These are phyloP conservation scores for Termitomyces sp. DNA, from an alignment of 768 basidiomycete genomes.

Conservation along the genomic window DNA sequence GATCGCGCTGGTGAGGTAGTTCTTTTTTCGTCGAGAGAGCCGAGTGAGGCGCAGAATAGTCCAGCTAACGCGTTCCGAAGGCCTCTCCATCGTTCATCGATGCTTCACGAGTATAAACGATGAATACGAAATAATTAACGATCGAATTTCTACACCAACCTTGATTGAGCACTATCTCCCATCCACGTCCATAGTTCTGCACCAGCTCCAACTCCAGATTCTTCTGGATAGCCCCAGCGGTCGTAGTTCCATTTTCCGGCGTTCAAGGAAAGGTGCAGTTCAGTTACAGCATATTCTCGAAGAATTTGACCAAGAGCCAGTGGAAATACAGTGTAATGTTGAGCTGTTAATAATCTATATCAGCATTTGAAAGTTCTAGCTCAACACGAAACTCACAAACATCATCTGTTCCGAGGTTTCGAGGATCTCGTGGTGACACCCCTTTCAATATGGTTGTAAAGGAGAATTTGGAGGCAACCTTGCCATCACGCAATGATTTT, in stretches of 20 bases:
- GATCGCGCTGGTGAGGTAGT: slow-evolving; percentile 64
- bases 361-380: neutral
- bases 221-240: slow-evolving; percentile 78
- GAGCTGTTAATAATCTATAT: slow-evolving; percentile 38
- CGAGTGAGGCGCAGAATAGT: slow-evolving; percentile 91
- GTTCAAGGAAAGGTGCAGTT: slow-evolving; percentile 86
- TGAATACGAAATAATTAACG: neutral
- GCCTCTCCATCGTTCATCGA: slow-evolving; percentile 78
- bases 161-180: slow-evolving; percentile 52
- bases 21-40: slow-evolving; percentile 67
- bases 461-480: slow-evolving; percentile 74
- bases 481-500: slow-evolving; percentile 71
- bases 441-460: slow-evolving; percentile 65
- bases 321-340: slow-evolving; percentile 87
- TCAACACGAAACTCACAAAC: slow-evolving; percentile 29
- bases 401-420: slow-evolving; percentile 44
- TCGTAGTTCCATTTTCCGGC: slow-evolving; percentile 91
- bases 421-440: slow-evolving; percentile 54
- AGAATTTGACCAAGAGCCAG: slow-evolving; percentile 85
- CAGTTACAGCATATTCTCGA: slow-evolving; percentile 79
- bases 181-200: slow-evolving; percentile 94
- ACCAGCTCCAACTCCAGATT: slow-evolving; percentile 74
- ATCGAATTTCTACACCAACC: slow-evolving; percentile 31
- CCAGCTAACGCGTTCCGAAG: slow-evolving; percentile 89
- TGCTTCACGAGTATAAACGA: slow-evolving; percentile 32